A percentile compares a stretch with the other conserved stretches of the same genome.
Evolutionary conservation across 2,329 filamentous ascomycete species (phyloP).

Genomic region (Pseudogymnoascus pannorum): DNA sequence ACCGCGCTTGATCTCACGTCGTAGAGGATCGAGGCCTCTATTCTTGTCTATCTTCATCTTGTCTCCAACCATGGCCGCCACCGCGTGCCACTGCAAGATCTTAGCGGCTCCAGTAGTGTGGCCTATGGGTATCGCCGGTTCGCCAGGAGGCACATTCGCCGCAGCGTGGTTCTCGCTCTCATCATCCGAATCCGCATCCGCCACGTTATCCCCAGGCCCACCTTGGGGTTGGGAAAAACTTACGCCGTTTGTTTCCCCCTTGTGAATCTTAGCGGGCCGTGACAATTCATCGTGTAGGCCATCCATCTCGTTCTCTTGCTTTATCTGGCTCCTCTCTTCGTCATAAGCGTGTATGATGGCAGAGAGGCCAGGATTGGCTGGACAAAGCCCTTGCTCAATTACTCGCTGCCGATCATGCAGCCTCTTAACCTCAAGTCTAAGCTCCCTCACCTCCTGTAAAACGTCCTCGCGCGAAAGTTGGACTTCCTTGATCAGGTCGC

Average conservation of each 20-base stretch:
- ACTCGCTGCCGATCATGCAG: not conserved
- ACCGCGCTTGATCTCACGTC: conserved; percentile 66
- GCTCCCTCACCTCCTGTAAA: not conserved
- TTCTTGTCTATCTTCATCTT: conserved; percentile 43
- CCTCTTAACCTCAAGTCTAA: not conserved
- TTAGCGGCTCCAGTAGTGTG: conserved; percentile 88
- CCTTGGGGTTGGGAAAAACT: conserved; percentile 11
- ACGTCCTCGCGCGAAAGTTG: not conserved
- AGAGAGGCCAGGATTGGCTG: not conserved
- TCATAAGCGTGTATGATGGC: not conserved
- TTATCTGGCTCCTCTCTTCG: not conserved
- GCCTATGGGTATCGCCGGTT: conserved; percentile 69
- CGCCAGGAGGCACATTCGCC: conserved; percentile 44
- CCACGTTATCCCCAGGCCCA: conserved; percentile 9
- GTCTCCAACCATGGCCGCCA: conserved; percentile 52
- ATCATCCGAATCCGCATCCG: conserved; percentile 35
- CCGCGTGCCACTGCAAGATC: conserved; percentile 65
- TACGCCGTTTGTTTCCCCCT: not conserved
- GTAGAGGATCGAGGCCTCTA: conserved; percentile 65
- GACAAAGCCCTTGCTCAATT: not conserved
- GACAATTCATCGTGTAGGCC: not conserved
- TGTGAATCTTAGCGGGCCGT: not conserved
- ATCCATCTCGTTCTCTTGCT: not conserved
- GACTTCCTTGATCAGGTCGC: conserved; percentile 25
- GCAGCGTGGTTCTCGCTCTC: conserved; percentile 12